Conservation (phyloP, 1,284 basidiomycete species). For the Trametes versicolor region DNA sequence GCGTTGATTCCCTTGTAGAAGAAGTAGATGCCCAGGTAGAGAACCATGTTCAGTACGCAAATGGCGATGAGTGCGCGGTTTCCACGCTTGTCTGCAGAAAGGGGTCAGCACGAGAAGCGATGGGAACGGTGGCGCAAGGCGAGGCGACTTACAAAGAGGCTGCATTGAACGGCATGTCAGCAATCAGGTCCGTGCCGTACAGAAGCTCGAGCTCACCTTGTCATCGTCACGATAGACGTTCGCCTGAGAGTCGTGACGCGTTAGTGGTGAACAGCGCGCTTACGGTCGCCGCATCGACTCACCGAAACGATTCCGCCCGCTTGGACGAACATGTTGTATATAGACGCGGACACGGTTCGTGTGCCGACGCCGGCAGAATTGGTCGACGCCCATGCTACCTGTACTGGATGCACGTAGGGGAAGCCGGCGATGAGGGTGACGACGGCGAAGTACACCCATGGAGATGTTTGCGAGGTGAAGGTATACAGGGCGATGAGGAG, state of each 20-base stretch:
- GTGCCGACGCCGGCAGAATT: conserved; percentile 68
- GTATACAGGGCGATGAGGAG: conserved; percentile 66
- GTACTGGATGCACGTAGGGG: conserved; percentile 55
- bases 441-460: conserved; percentile 68
- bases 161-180: conserved; percentile 19
- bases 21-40: conserved; percentile 61
- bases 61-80: conserved; percentile 50
- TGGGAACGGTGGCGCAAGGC: not conserved
- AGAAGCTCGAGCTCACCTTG: conserved; percentile 32
- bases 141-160: conserved; percentile 55
- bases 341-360: conserved; percentile 63
- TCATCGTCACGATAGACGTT: conserved; percentile 49
- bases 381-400: conserved; percentile 70
- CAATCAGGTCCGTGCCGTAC: not conserved
- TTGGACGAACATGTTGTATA: conserved; percentile 75
- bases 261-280: not conserved
- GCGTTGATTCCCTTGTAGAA: conserved; percentile 66
- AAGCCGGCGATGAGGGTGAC: conserved; percentile 65
- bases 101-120: not conserved
- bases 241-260: conserved; percentile 33
- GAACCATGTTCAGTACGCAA: conserved; percentile 49
- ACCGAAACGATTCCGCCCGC: conserved; percentile 61
- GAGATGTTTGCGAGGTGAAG: conserved; percentile 59
- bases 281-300: conserved; percentile 33
- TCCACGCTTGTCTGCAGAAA: conserved; percentile 50